A percentile compares a stretch with the other conserved stretches of the same genome.
phyloP scores from a whole-genome alignment of 2,329 filamentous ascomycete species.

The Xylariaceae sp. region DNA sequence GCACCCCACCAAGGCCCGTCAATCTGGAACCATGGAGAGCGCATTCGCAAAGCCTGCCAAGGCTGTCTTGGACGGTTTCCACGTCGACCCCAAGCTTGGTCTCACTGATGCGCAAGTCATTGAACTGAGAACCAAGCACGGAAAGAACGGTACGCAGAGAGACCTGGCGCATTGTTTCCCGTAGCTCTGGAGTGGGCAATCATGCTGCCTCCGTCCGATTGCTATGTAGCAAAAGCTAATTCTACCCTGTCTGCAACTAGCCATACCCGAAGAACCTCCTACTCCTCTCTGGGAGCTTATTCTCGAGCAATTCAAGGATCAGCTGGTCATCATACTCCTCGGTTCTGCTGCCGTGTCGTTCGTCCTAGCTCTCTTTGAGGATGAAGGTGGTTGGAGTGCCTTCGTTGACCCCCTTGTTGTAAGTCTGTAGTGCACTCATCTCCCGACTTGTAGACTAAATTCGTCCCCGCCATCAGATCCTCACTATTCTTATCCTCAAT shows the following conservation, averaged over 20 bases:
- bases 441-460: too few species aligned
- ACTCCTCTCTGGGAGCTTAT: conserved; percentile 96
- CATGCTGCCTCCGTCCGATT: background rate
- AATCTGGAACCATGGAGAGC: conserved; percentile 50
- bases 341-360: conserved; percentile 93
- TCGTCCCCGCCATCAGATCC: conserved; percentile 56
- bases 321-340: conserved; percentile 91
- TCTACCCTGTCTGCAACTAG: conserved; percentile 32
- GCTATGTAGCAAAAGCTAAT: conserved; percentile 1
- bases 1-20: conserved; percentile 17
- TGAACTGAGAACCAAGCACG: conserved; percentile 54
- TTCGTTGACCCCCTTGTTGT: conserved; percentile 96
- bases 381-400: conserved; percentile 89
- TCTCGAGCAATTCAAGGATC: conserved; percentile 98
- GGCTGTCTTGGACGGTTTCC: conserved; percentile 57
- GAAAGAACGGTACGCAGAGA: conserved; percentile 58
- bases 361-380: conserved; percentile 86
- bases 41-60: conserved; percentile 56
- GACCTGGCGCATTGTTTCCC: background rate
- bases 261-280: conserved; percentile 79
- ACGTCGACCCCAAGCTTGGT: conserved; percentile 51
- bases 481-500: conserved; percentile 95
- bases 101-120: conserved; percentile 57
- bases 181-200: conserved; percentile 13
- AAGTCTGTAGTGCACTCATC: conserved; percentile 39